Base-by-base conservation (phyloP, 495 filamentous ascomycete species). In the Pyrenopolyporus hunteri region DNA sequence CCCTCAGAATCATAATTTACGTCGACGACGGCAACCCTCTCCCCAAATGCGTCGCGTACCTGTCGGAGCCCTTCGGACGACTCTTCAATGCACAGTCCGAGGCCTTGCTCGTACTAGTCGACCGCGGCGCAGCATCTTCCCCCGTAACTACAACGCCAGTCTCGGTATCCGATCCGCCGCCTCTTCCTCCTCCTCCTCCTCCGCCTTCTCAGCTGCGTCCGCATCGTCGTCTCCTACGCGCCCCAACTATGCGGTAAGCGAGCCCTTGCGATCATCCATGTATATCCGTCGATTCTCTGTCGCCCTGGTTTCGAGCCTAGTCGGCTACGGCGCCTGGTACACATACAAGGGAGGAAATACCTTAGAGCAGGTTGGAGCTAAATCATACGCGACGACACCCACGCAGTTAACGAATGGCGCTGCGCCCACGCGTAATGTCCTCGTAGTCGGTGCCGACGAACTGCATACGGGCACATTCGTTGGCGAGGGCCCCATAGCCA, bases 401-500 rank as follows among this genome's bases (percentile, higher is more conserved):
- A 69, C 67, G 57, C 64, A 69, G 63, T 72, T 64, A 13, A 32
- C 69, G 23, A 63, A 60, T 13, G 50, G 49, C 23, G 64, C 67
- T 14, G 47, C 45, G 2, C 73, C 70, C 23, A 78, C 76, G 20
- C 71, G 78, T 19, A 73, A 80, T 49, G 84, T 89, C 17, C 77
- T 96, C 36, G 80, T 93, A 16, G 89, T 98, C 36, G 89, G 90
- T 49, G 85, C 90, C 68, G 90, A 93, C 67, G 83, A 90, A 70
- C 83, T 97, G 31, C 95, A 91, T 64, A 92, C 90, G 10, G 87
- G 88, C 13, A 87, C 89, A 0, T 83, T 93, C 19, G 82, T 86
- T n/a, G 88, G 87, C 56, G 88, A 92, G 65, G 87, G 85, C 20
- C 93, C 93, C 13, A 82, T 98, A 58, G 87, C 86, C 36, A 98